These are phyloP conservation scores for Penicillium verhagenii DNA, from an alignment of 495 filamentous ascomycete genomes.

Conservation along the genomic window DNA sequence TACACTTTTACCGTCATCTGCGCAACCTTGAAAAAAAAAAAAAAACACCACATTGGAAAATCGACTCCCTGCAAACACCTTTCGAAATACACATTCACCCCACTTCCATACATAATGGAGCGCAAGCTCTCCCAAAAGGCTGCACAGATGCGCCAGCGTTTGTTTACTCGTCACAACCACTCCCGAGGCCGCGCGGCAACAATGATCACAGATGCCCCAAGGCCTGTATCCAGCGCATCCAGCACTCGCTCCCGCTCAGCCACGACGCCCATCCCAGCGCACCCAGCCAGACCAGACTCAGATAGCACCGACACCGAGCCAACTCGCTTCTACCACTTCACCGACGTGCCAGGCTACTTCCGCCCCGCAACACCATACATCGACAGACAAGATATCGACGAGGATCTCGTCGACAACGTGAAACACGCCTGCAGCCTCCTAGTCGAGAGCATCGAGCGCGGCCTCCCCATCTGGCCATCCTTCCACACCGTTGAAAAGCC, in stretches of 20 bases:
- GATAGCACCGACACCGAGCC: conserved; percentile 3
- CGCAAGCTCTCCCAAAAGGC: conserved; percentile 27
- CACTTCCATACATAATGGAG: conserved; percentile 20
- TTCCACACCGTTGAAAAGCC: conserved; percentile 4
- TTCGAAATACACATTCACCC: neutral
- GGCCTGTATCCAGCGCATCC: conserved; percentile 1
- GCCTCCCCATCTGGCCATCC: conserved; percentile 18
- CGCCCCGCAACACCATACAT: conserved; percentile 20
- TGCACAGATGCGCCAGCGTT: conserved; percentile 23
- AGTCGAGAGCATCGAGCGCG: conserved; percentile 26
- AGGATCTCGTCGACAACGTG: conserved; percentile 24
- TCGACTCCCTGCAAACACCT: neutral
- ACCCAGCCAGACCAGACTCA: conserved; percentile 3
- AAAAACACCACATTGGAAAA: too few relatives aligned
- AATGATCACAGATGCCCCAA: conserved; percentile 5
- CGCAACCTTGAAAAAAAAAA: too few relatives aligned
- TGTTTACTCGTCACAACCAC: conserved; percentile 16
- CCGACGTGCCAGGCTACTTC: conserved; percentile 24
- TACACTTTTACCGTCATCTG: too few relatives aligned
- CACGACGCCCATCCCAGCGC: conserved; percentile 17
- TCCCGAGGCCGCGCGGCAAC: conserved; percentile 14
- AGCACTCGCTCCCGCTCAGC: conserved; percentile 23
- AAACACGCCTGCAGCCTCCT: conserved; percentile 25
- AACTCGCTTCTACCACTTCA: conserved; percentile 20
- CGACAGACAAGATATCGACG: conserved; percentile 18